Evolutionary conservation across 805 yeast genomes (phyloP).

Genomic region (Candida ipomoeae): DNA sequence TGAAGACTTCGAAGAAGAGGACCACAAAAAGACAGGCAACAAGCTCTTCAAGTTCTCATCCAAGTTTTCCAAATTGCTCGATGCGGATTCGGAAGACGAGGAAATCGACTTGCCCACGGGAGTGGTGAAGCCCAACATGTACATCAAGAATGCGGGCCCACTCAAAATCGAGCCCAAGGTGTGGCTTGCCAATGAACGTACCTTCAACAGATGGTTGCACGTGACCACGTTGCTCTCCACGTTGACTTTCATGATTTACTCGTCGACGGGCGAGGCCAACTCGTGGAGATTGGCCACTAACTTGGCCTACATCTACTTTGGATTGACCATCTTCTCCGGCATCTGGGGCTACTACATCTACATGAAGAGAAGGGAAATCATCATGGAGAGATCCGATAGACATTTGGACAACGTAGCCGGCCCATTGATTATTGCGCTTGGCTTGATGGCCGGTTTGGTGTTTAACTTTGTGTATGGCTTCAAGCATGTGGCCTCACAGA

Average conservation of each 20-base stretch:
- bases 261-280: slow-evolving; percentile 65
- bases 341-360: slow-evolving; percentile 86
- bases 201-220: slow-evolving; percentile 92
- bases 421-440: slow-evolving; percentile 73
- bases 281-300: slow-evolving; percentile 58
- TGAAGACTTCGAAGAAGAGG: slow-evolving; percentile 27
- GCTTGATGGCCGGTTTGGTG: slow-evolving; percentile 60
- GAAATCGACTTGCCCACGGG: slow-evolving; percentile 87
- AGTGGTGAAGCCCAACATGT: slow-evolving; percentile 72
- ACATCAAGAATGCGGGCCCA: slow-evolving; percentile 86
- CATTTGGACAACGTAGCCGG: slow-evolving; percentile 90
- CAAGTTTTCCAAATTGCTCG: slow-evolving; percentile 41
- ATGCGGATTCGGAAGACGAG: slow-evolving; percentile 76
- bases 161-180: slow-evolving; percentile 95
- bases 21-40: slow-evolving; percentile 12
- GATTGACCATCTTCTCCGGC: slow-evolving; percentile 75
- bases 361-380: slow-evolving; percentile 63
- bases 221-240: slow-evolving; percentile 82
- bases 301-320: slow-evolving; percentile 78
- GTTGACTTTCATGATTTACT: slow-evolving; percentile 78
- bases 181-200: slow-evolving; percentile 97
- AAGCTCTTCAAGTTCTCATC: slow-evolving; percentile 25
- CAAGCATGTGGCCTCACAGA: slow-evolving; percentile 23
- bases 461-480: slow-evolving; percentile 70
- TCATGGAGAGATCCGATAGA: slow-evolving; percentile 75